Conservation (phyloP, 2,329 filamentous ascomycete genomes). For the Periglandula ipomoeae region DNA sequence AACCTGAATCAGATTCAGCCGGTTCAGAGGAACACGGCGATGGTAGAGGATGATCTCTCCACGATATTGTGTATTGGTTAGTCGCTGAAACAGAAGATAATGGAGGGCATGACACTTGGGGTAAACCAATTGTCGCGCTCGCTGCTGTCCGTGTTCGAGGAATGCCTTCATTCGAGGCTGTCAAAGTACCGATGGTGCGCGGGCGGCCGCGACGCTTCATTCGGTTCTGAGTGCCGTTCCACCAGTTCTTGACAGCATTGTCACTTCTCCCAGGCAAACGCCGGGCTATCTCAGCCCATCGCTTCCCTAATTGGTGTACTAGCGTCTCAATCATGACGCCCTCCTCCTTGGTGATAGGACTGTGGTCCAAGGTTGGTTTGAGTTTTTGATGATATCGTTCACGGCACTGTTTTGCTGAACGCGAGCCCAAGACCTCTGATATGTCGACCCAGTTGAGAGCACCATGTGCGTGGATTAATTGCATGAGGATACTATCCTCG, state of each 20-base stretch:
- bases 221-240: constrained; percentile 88
- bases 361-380: constrained; percentile 64
- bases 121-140: background rate
- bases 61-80: constrained; percentile 1
- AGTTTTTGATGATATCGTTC: constrained; percentile 93
- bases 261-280: constrained; percentile 77
- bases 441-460: constrained; percentile 88
- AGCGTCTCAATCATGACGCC: constrained; percentile 65
- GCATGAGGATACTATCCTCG: constrained; percentile 64
- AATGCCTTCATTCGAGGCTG: background rate
- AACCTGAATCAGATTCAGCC: constrained; percentile 59
- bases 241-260: constrained; percentile 97
- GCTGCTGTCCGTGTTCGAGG: background rate
- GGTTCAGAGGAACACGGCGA: constrained; percentile 31
- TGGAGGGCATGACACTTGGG: background rate
- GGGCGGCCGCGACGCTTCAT: constrained; percentile 36
- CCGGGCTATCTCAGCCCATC: constrained; percentile 89
- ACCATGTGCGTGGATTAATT: constrained; percentile 62
- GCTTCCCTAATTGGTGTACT: constrained; percentile 70
- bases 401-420: constrained; percentile 89
- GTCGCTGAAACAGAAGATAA: background rate
- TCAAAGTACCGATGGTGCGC: background rate
- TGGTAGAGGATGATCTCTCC: constrained; percentile 24
- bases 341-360: constrained; percentile 63
- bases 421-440: constrained; percentile 61